Percentiles rank a stretch among this genome's conserved stretches.
Conservation (phyloP, 139 green algal genomes). For the Edaphochlamys debaryana region DNA sequence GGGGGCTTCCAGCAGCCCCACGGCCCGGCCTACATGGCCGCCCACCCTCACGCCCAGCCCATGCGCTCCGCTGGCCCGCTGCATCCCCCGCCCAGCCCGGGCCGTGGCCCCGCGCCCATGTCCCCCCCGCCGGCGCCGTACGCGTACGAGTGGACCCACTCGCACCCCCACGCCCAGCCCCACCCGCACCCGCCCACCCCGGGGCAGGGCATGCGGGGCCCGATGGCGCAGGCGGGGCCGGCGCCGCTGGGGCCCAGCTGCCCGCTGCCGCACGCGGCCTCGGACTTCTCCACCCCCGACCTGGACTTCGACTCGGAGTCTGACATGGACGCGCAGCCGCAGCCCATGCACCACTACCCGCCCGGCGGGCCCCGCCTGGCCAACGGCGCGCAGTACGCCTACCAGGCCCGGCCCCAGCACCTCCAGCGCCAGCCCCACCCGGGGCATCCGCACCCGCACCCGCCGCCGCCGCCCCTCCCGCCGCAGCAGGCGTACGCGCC, state of each 20-base stretch:
- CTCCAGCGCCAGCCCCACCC: neutral
- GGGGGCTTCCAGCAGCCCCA: neutral
- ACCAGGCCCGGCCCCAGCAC: too few species aligned
- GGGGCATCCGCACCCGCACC: neutral
- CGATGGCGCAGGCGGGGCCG: neutral
- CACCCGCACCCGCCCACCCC: neutral
- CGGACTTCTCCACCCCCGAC: slow-evolving; percentile 13
- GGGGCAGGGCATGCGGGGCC: neutral
- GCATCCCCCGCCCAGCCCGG: too few species aligned
- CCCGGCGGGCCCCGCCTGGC: too few species aligned
- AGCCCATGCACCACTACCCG: too few species aligned
- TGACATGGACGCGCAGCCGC: neutral
- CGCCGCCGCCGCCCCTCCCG: neutral
- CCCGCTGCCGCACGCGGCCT: neutral
- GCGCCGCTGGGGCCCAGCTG: neutral
- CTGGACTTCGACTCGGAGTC: slow-evolving; percentile 40
- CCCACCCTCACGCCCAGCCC: neutral
- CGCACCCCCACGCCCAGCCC: neutral
- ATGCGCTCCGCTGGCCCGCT: too few species aligned
- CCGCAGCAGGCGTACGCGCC: neutral
- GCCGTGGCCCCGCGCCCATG: too few species aligned
- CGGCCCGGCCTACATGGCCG: neutral
- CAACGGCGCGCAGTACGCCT: too few species aligned
- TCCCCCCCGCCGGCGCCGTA: too few species aligned
- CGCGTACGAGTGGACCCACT: too few species aligned